These are phyloP conservation scores for Emmonsia crescens DNA, from an alignment of 2,329 filamentous ascomycete species.

Conservation along the genomic window DNA sequence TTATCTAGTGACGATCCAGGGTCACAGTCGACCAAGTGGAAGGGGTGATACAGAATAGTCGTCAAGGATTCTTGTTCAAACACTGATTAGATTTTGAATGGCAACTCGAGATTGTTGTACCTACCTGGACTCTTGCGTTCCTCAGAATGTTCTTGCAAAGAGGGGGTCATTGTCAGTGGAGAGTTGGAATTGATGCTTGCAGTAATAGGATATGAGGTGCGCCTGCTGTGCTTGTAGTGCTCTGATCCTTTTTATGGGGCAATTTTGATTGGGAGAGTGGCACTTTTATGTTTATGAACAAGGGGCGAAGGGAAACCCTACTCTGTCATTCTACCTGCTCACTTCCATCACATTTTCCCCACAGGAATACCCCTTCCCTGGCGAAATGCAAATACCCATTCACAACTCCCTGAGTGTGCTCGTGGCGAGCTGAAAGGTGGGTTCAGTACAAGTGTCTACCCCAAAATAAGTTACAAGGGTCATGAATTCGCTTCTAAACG, in stretches of 20 bases:
- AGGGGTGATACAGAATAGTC: neutral
- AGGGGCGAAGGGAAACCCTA: neutral
- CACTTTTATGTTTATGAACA: neutral
- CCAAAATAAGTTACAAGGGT: too few relatives aligned
- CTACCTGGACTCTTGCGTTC: neutral
- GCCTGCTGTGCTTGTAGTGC: neutral
- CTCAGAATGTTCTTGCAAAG: neutral
- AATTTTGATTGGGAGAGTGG: neutral
- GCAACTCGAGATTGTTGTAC: neutral
- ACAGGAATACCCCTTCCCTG: too few relatives aligned
- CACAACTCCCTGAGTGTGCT: too few relatives aligned
- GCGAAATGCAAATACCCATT: too few relatives aligned
- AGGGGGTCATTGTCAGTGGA: neutral
- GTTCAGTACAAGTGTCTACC: too few relatives aligned
- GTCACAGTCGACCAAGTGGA: neutral
- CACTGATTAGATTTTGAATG: neutral
- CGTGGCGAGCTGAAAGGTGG: too few relatives aligned
- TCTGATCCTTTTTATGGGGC: neutral
- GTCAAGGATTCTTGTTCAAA: neutral
- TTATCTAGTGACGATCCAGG: neutral
- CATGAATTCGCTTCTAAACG: too few relatives aligned
- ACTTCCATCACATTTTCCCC: neutral
- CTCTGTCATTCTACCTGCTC: neutral
- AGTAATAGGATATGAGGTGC: neutral
- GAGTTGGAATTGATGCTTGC: neutral